These are phyloP conservation scores for Lophium mytilinum DNA, from an alignment of 495 filamentous ascomycete genomes.

Conservation along the genomic window DNA sequence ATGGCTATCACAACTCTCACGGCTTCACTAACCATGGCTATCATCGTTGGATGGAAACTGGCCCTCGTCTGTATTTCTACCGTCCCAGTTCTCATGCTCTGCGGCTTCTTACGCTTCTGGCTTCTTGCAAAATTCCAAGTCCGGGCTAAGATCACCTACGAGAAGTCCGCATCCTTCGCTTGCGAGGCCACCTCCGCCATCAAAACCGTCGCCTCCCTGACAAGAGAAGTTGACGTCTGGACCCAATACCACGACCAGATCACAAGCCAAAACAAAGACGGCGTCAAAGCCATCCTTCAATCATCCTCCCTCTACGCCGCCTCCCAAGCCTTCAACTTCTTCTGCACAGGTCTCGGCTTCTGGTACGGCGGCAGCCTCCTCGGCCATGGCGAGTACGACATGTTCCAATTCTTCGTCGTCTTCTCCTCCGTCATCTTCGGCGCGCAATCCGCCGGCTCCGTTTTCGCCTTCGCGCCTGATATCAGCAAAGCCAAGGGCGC, in stretches of 20 bases:
- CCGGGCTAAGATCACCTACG: slow-evolving; percentile 61
- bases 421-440: slow-evolving; percentile 73
- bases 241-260: slow-evolving; percentile 60
- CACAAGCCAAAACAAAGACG: slow-evolving; percentile 46
- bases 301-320: slow-evolving; percentile 67
- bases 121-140: slow-evolving; percentile 68
- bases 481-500: slow-evolving; percentile 84
- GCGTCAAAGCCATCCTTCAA: slow-evolving; percentile 55
- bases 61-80: slow-evolving; percentile 70
- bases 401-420: slow-evolving; percentile 77
- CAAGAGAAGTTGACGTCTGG: slow-evolving; percentile 72
- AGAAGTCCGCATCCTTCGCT: slow-evolving; percentile 70
- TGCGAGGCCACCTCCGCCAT: slow-evolving; percentile 86
- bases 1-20: slow-evolving; percentile 66
- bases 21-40: slow-evolving; percentile 54
- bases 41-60: slow-evolving; percentile 78
- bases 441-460: slow-evolving; percentile 74
- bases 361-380: slow-evolving; percentile 84
- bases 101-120: slow-evolving; percentile 79
- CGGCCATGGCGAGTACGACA: slow-evolving; percentile 54
- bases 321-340: slow-evolving; percentile 70
- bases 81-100: slow-evolving; percentile 65
- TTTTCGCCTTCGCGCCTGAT: slow-evolving; percentile 76
- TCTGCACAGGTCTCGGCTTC: slow-evolving; percentile 75
- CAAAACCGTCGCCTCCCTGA: slow-evolving; percentile 79